Conservation (phyloP, 345 rosid genomes). For the Cardamine occulta region DNA sequence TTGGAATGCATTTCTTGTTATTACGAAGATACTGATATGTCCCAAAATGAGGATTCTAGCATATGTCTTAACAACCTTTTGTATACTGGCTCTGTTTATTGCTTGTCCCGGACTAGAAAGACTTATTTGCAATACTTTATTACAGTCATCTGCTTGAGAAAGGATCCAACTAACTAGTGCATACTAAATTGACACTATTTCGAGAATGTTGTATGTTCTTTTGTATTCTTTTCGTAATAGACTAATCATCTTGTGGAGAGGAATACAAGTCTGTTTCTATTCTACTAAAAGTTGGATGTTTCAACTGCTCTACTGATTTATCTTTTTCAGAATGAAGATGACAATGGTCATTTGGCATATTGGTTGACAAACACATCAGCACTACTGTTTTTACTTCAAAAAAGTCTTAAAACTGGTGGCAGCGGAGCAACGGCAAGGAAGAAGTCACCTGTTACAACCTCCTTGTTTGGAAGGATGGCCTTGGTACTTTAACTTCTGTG, state of each 20-base stretch:
- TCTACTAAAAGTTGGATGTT: conserved; percentile 3
- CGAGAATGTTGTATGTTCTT: conserved; percentile 4
- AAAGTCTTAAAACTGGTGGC: conserved; percentile 76
- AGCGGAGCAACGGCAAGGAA: conserved; percentile 60
- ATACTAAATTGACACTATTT: conserved; percentile 3
- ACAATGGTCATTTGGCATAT: conserved; percentile 93
- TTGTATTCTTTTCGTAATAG: background rate
- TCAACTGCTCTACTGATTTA: conserved; percentile 28
- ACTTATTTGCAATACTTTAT: background rate
- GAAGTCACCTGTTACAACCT: conserved; percentile 81
- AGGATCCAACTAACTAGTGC: conserved; percentile 9
- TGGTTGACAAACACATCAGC: conserved; percentile 94
- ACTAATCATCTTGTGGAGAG: conserved; percentile 16
- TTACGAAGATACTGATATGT: conserved; percentile 9
- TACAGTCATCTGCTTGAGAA: conserved; percentile 18
- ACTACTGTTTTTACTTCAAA: conserved; percentile 86
- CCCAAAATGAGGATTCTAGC: conserved; percentile 5
- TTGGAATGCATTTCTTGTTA: conserved; percentile 20
- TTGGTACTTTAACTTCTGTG: conserved; percentile 56
- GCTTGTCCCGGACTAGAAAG: background rate
- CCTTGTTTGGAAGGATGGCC: conserved; percentile 96
- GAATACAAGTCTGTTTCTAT: conserved; percentile 14
- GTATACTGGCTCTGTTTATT: background rate
- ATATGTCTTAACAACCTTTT: conserved; percentile 2
- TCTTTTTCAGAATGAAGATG: conserved; percentile 81